These are phyloP conservation scores for Nitzschia inconspicua DNA, from an alignment of 108 stramenopile species.

Conservation along the genomic window DNA sequence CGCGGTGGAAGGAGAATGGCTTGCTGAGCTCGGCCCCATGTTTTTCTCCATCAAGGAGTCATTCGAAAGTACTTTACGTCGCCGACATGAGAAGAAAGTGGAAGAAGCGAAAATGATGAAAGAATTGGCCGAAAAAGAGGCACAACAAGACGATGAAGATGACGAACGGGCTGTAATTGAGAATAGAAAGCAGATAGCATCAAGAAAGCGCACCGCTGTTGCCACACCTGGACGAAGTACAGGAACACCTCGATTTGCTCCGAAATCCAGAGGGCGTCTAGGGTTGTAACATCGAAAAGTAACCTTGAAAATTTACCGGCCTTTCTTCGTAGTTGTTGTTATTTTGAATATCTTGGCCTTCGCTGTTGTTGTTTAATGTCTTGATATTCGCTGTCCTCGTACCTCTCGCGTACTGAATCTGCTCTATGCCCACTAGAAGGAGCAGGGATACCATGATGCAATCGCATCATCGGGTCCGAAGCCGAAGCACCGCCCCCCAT, in stretches of 20 bases:
- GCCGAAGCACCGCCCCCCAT: too few relatives aligned
- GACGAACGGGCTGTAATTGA: background rate
- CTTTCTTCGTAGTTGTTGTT: too few relatives aligned
- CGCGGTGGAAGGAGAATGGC: constrained; percentile 98
- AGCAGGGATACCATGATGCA: too few relatives aligned
- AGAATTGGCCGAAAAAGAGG: constrained; percentile 56
- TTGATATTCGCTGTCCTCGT: too few relatives aligned
- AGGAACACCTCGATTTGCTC: constrained; percentile 65
- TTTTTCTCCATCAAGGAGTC: constrained; percentile 94
- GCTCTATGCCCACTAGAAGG: too few relatives aligned
- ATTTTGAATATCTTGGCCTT: too few relatives aligned
- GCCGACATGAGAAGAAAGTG: constrained; percentile 60
- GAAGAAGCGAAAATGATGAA: constrained; percentile 63
- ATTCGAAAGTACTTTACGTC: constrained; percentile 69
- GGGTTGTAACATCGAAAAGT: constrained; percentile 50
- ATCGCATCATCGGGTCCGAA: too few relatives aligned
- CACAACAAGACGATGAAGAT: constrained; percentile 34
- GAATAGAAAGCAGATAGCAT: constrained; percentile 6
- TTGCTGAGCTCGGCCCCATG: constrained; percentile 98
- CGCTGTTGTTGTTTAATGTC: too few relatives aligned
- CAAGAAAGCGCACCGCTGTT: constrained; percentile 32
- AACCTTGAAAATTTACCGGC: too few relatives aligned
- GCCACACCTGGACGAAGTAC: constrained; percentile 63
- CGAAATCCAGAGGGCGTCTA: constrained; percentile 60
- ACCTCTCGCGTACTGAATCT: too few relatives aligned